A percentile compares a stretch with the other conserved stretches of the same genome.
These are phyloP conservation scores for Candida tropicalis DNA, from an alignment of 1,139 yeast species.

Conservation along the genomic window DNA sequence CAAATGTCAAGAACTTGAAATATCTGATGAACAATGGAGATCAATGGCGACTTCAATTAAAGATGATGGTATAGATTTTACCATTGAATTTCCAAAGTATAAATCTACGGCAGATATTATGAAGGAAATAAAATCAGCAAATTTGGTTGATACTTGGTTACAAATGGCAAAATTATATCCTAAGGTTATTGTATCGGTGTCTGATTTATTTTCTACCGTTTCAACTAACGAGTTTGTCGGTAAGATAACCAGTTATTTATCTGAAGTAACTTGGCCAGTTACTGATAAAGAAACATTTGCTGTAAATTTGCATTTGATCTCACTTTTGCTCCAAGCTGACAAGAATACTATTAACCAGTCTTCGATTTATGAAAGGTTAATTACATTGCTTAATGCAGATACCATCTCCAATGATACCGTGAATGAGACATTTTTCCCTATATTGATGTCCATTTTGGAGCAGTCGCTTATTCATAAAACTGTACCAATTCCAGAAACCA, in stretches of 20 bases:
- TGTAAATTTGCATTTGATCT: slow-evolving; percentile 15
- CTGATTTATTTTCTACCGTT: slow-evolving; percentile 42
- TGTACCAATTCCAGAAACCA: slow-evolving; percentile 35
- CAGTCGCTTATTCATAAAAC: slow-evolving; percentile 48
- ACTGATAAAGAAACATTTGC: slow-evolving; percentile 7
- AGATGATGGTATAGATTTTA: slow-evolving; percentile 20
- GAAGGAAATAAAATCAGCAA: slow-evolving; percentile 30
- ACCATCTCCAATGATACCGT: slow-evolving; percentile 20
- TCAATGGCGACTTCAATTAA: slow-evolving; percentile 15
- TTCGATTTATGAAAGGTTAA: slow-evolving; percentile 31
- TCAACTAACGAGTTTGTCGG: slow-evolving; percentile 5
- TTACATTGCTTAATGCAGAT: slow-evolving; percentile 31
- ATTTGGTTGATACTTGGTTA: slow-evolving; percentile 50
- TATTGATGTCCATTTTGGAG: slow-evolving; percentile 51
- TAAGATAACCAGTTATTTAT: not conserved
- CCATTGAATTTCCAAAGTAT: slow-evolving; percentile 16
- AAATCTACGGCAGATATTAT: slow-evolving; percentile 18
- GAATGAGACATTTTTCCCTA: slow-evolving; percentile 52
- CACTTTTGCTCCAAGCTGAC: slow-evolving; percentile 36
- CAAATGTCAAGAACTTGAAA: slow-evolving; percentile 26
- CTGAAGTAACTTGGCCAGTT: slow-evolving; percentile 7
- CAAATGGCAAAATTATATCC: slow-evolving; percentile 54
- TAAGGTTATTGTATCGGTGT: slow-evolving; percentile 48
- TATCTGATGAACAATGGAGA: slow-evolving; percentile 28
- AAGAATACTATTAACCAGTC: slow-evolving; percentile 1